These are phyloP conservation scores for Trametopsis cervina DNA, from an alignment of 768 basidiomycete species.

Conservation along the genomic window DNA sequence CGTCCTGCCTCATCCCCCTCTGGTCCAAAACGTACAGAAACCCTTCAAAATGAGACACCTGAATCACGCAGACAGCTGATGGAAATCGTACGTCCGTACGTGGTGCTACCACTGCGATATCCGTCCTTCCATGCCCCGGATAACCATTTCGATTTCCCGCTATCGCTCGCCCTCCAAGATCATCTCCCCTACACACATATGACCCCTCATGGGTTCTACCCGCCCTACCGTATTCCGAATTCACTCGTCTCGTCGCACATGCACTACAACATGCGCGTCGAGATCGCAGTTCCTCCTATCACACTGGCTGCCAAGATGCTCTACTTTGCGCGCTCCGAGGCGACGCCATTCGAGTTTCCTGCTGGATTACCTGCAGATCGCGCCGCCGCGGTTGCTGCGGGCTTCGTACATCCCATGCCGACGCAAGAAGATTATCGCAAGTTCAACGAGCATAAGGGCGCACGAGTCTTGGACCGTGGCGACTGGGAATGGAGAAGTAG, in stretches of 20 bases:
- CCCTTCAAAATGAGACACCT: constrained; percentile 9
- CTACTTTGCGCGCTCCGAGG: constrained; percentile 54
- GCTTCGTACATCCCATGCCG: constrained; percentile 23
- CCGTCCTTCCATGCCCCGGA: constrained; percentile 54
- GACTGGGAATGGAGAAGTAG: constrained; percentile 18
- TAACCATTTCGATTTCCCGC: constrained; percentile 49
- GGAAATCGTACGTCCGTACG: constrained; percentile 35
- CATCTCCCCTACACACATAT: constrained; percentile 24
- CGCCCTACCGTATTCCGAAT: constrained; percentile 33
- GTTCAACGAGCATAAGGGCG: constrained; percentile 38
- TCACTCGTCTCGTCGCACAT: constrained; percentile 4
- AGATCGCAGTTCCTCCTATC: constrained; percentile 38
- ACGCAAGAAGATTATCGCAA: constrained; percentile 58
- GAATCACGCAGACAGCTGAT: constrained; percentile 24
- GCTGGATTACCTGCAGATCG: constrained; percentile 21
- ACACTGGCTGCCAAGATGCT: constrained; percentile 51
- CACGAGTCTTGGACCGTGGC: constrained; percentile 24
- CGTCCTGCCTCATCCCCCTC: not conserved
- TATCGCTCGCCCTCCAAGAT: constrained; percentile 19
- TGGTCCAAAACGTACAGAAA: constrained; percentile 9
- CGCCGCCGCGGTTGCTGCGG: constrained; percentile 24
- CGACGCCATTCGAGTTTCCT: constrained; percentile 19
- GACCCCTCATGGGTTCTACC: constrained; percentile 41
- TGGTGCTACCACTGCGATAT: constrained; percentile 42
- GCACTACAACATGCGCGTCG: constrained; percentile 20